phyloP scores from a whole-genome alignment of 2,329 filamentous ascomycete genomes.

The Eurotiales sp. region DNA sequence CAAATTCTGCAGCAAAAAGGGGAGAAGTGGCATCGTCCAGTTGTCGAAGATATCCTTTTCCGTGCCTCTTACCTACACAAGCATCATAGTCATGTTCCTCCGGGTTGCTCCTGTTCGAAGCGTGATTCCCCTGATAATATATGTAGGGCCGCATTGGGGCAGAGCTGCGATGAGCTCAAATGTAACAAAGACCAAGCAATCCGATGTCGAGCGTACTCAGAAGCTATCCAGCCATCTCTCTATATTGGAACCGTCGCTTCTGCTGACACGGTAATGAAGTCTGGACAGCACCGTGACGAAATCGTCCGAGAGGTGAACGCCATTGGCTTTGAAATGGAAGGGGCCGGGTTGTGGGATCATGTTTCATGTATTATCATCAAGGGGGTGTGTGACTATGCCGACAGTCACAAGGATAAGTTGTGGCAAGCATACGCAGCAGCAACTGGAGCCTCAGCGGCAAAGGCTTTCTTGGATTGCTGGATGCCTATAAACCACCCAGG shows the following conservation, averaged over 20 bases:
- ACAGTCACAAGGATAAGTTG: constrained; percentile 34
- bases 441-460: constrained; percentile 24
- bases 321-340: constrained; percentile 27
- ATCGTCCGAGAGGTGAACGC: background rate
- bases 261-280: background rate
- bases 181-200: too few species aligned
- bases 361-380: constrained; percentile 37
- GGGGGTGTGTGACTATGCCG: constrained; percentile 35
- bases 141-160: too few species aligned
- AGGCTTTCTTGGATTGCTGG: background rate
- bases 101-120: too few species aligned
- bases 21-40: too few species aligned
- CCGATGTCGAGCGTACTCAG: too few species aligned
- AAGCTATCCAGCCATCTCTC: too few species aligned
- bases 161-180: too few species aligned
- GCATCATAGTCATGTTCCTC: too few species aligned
- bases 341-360: constrained; percentile 21
- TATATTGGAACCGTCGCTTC: background rate
- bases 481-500: background rate
- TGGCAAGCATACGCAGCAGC: constrained; percentile 33
- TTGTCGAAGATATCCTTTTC: too few species aligned
- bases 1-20: background rate
- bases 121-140: too few species aligned
- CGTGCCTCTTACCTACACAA: too few species aligned
- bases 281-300: background rate